Evolutionary conservation across 805 yeast genomes (phyloP).

Genomic region (Yamadazyma takamatsuzukensis): DNA sequence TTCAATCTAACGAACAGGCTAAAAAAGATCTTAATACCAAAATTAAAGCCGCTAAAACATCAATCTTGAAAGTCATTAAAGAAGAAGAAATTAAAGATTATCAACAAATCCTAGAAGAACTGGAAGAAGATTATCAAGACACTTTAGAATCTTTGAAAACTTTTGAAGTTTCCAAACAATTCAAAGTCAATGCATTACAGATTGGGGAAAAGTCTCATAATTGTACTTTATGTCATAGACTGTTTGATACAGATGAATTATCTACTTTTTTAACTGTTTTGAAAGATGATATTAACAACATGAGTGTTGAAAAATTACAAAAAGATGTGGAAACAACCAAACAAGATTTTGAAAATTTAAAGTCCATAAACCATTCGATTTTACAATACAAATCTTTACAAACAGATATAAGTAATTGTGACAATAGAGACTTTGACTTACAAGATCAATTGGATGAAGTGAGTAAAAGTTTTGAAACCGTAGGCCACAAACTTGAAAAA

Average conservation of each 20-base stretch:
- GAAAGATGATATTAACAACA: constrained; percentile 24
- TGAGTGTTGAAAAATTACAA: constrained; percentile 24
- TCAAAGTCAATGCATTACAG: constrained; percentile 65
- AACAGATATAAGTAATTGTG: constrained; percentile 11
- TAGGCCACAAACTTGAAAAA: no score
- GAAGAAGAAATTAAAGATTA: constrained; percentile 47
- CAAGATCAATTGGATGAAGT: constrained; percentile 1
- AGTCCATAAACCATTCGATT: constrained; percentile 26
- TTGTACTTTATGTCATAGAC: constrained; percentile 72
- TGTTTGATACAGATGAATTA: constrained; percentile 46
- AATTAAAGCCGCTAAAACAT: constrained; percentile 1
- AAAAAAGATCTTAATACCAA: background rate
- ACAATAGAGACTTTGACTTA: constrained; percentile 1
- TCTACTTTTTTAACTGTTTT: constrained; percentile 25
- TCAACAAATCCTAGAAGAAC: constrained; percentile 45
- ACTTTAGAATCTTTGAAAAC: constrained; percentile 67
- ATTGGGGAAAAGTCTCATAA: constrained; percentile 53
- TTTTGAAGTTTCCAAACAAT: constrained; percentile 63
- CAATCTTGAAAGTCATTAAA: constrained; percentile 23
- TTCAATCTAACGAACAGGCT: constrained; percentile 1
- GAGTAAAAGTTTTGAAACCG: constrained; percentile 4
- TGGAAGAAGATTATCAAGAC: constrained; percentile 59
- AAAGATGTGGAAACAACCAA: constrained; percentile 27
- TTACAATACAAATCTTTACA: constrained; percentile 21
- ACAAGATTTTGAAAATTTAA: constrained; percentile 28